Evolutionary conservation across 257 asterid genomes (phyloP).

Genomic region (Forsythia viridissima): DNA sequence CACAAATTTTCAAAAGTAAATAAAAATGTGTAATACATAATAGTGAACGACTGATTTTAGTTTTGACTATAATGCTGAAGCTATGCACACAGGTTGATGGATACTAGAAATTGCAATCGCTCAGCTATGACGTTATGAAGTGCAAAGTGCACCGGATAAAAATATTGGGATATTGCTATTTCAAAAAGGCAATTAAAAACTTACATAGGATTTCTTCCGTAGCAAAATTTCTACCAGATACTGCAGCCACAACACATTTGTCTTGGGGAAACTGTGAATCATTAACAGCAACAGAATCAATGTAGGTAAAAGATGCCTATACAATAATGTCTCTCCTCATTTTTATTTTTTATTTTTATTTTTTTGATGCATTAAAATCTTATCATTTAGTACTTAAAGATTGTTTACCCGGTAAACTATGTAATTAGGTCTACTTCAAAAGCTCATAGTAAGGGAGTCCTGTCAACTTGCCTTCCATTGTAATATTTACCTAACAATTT

Average conservation of each 20-base stretch:
- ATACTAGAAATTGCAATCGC: no score
- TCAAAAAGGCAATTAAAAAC: slow-evolving; percentile 23
- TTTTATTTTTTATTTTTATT: no score
- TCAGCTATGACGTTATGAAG: no score
- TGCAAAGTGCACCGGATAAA: no score
- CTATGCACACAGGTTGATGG: neutral
- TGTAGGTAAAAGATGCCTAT: neutral
- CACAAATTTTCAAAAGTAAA: neutral
- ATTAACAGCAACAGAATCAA: slow-evolving; percentile 13
- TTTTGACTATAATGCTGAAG: neutral
- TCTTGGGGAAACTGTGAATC: slow-evolving; percentile 81
- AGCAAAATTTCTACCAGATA: slow-evolving; percentile 83
- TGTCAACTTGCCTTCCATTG: no score
- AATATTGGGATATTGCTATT: neutral
- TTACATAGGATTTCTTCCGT: slow-evolving; percentile 79
- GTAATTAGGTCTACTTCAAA: no score
- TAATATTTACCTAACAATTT: neutral
- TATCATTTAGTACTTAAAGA: no score
- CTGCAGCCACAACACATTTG: slow-evolving; percentile 88
- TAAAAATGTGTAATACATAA: neutral
- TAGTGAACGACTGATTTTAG: neutral
- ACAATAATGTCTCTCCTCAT: no score
- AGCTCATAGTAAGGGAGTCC: no score
- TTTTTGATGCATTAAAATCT: no score
- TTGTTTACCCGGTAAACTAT: no score